phyloP scores from a whole-genome alignment of 2,329 filamentous ascomycete species.

The Aureobasidium sp. region DNA sequence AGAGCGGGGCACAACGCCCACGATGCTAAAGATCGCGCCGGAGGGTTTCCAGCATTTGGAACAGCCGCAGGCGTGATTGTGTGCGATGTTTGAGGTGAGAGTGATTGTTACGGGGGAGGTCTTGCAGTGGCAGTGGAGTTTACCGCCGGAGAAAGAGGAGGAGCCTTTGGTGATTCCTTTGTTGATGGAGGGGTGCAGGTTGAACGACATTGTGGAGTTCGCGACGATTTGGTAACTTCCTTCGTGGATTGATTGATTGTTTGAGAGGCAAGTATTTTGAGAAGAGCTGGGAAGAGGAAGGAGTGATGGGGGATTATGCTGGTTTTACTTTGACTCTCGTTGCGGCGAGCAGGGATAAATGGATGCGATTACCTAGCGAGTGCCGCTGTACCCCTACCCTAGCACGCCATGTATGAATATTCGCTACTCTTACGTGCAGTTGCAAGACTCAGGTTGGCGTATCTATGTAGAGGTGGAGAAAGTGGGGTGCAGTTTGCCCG shows the following conservation, averaged over 20 bases:
- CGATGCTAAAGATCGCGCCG: slow-evolving; percentile 69
- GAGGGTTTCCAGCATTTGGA: slow-evolving; percentile 77
- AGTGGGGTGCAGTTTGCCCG: neutral
- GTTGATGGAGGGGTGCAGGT: slow-evolving; percentile 70
- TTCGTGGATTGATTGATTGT: neutral
- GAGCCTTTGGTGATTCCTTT: slow-evolving; percentile 65
- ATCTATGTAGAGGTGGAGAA: slow-evolving; percentile 17
- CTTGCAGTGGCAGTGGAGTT: slow-evolving; percentile 67
- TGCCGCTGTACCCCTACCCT: neutral
- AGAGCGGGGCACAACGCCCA: slow-evolving; percentile 66
- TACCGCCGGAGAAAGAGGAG: slow-evolving; percentile 64
- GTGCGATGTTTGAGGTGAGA: slow-evolving; percentile 64
- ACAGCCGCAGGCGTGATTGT: slow-evolving; percentile 78
- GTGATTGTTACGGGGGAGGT: slow-evolving; percentile 63
- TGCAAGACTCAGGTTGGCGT: neutral
- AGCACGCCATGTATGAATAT: slow-evolving; percentile 6
- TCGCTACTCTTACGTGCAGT: neutral
- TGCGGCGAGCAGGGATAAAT: neutral
- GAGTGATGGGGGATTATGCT: neutral
- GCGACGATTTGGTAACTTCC: neutral
- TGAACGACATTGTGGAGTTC: slow-evolving; percentile 33
- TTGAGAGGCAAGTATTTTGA: too few species aligned
- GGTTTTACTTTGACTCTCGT: neutral
- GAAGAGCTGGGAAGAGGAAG: neutral
- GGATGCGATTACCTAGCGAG: neutral